phyloP scores from a whole-genome alignment of 129 eudicot genomes.

The Artemisia argyi region DNA sequence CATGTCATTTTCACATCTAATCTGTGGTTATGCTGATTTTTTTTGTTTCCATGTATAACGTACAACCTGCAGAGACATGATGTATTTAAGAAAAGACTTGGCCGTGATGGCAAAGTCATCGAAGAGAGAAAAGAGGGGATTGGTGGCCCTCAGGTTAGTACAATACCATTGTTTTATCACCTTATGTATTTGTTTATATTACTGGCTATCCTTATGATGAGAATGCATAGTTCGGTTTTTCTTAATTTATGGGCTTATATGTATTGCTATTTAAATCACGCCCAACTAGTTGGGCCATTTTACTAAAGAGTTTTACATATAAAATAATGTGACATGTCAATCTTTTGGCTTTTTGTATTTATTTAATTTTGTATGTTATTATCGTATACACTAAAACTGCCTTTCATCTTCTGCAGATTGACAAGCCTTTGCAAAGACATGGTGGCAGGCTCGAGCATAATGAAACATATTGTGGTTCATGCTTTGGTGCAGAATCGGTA shows the following conservation, averaged over 20 bases:
- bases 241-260: constrained; percentile 13
- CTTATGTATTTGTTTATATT: background rate
- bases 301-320: constrained; percentile 9
- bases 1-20: background rate
- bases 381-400: background rate
- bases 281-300: constrained; percentile 15
- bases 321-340: constrained; percentile 18
- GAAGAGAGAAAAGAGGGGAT: constrained; percentile 82
- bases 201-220: no score
- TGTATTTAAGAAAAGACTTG: constrained; percentile 88
- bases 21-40: background rate
- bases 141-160: constrained; percentile 88
- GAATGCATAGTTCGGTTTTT: background rate
- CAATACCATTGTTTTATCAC: background rate
- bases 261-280: background rate
- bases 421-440: constrained; percentile 93
- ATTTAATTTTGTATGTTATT: constrained; percentile 3
- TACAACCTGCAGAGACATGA: constrained; percentile 78
- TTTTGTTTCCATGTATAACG: background rate
- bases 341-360: background rate
- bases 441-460: constrained; percentile 97
- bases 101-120: constrained; percentile 65
- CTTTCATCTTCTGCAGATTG: constrained; percentile 49
- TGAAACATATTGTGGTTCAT: constrained; percentile 95
- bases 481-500: constrained; percentile 98